Evolutionary conservation across 2,329 filamentous ascomycete genomes (phyloP).

Genomic region (Chaetomium strumarium): DNA sequence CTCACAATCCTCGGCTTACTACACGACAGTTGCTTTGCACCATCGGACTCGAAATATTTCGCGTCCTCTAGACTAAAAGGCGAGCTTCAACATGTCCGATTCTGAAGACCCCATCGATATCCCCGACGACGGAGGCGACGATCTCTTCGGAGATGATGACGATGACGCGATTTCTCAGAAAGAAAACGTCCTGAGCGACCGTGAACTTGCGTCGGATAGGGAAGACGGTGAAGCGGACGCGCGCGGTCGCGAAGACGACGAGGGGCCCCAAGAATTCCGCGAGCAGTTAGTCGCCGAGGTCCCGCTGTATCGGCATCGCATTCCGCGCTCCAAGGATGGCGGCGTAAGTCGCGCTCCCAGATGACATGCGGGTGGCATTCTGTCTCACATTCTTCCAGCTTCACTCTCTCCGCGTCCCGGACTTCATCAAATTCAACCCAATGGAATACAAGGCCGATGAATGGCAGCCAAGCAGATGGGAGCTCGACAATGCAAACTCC

Average conservation of each 20-base stretch:
- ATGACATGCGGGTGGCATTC: neutral
- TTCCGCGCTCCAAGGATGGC: slow-evolving; percentile 65
- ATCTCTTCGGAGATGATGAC: slow-evolving; percentile 57
- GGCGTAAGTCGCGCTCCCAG: slow-evolving; percentile 44
- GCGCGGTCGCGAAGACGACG: slow-evolving; percentile 37
- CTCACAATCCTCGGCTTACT: too few relatives aligned
- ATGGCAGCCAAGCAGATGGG: slow-evolving; percentile 56
- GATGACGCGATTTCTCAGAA: slow-evolving; percentile 53
- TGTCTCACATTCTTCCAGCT: slow-evolving; percentile 41
- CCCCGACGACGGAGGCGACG: slow-evolving; percentile 52
- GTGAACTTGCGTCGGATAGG: slow-evolving; percentile 49
- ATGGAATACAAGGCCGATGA: slow-evolving; percentile 59
- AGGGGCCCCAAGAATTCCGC: slow-evolving; percentile 37
- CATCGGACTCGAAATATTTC: neutral
- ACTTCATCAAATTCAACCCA: slow-evolving; percentile 65
- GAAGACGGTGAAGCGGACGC: slow-evolving; percentile 32
- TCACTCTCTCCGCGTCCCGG: slow-evolving; percentile 64
- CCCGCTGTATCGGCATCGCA: slow-evolving; percentile 60
- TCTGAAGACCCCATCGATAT: slow-evolving; percentile 48
- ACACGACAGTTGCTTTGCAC: neutral
- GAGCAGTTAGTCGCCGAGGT: slow-evolving; percentile 56
- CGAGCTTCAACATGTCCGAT: slow-evolving; percentile 43
- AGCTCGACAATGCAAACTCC: slow-evolving; percentile 48
- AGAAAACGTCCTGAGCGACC: slow-evolving; percentile 58
- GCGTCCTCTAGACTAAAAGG: neutral